Evolutionary conservation across 106 monocot genomes (phyloP).

Genomic region (Xerophyta viscosa): DNA sequence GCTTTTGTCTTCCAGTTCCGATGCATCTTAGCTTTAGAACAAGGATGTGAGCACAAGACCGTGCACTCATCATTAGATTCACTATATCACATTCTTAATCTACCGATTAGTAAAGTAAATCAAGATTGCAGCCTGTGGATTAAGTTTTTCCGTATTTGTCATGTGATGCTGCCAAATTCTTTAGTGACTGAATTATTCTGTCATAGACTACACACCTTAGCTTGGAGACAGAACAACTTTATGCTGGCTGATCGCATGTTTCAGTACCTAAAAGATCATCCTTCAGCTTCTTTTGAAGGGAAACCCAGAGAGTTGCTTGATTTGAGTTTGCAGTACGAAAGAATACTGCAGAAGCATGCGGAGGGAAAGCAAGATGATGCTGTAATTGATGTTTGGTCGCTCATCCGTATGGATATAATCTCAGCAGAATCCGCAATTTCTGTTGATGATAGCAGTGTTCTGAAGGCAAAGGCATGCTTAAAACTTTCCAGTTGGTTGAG

Average conservation of each 20-base stretch:
- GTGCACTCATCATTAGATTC: constrained; percentile 26
- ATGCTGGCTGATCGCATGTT: constrained; percentile 65
- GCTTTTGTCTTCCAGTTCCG: constrained; percentile 66
- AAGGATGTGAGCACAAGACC: constrained; percentile 22
- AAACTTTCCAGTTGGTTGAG: constrained; percentile 78
- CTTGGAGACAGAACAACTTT: constrained; percentile 89
- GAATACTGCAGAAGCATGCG: constrained; percentile 58
- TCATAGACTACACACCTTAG: constrained; percentile 58
- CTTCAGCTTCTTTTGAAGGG: constrained; percentile 16
- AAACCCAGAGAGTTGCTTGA: constrained; percentile 32
- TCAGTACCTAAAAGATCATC: constrained; percentile 48
- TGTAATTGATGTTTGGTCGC: constrained; percentile 59
- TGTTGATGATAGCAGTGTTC: constrained; percentile 15
- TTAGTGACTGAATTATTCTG: constrained; percentile 47
- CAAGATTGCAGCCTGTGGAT: constrained; percentile 92
- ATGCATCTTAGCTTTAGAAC: constrained; percentile 74
- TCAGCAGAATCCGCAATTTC: constrained; percentile 18
- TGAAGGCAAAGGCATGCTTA: constrained; percentile 89
- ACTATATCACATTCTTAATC: constrained; percentile 37
- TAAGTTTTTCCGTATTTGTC: constrained; percentile 73
- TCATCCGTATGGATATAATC: constrained; percentile 34
- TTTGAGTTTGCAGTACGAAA: constrained; percentile 59
- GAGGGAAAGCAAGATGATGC: constrained; percentile 73
- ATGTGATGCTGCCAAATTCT: constrained; percentile 52
- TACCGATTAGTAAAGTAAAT: constrained; percentile 50